Evolutionary conservation across 768 basidiomycete species (phyloP).

Genomic region (Mycena vitilis): DNA sequence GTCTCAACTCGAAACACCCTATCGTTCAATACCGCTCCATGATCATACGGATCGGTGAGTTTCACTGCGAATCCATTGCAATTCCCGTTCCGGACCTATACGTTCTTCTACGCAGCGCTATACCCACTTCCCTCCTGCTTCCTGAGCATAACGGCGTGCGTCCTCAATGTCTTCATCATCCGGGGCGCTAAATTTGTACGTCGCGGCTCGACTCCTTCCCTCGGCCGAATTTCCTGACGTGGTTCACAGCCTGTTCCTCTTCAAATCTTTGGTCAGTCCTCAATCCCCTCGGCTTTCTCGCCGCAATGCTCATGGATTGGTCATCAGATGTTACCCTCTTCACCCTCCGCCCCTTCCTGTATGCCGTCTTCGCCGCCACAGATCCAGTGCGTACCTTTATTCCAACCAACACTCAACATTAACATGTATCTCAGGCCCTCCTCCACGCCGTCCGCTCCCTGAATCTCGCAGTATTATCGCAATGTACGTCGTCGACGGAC

Average conservation of each 20-base stretch:
- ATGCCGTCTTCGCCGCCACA: background rate
- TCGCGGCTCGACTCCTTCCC: background rate
- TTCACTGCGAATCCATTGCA: background rate
- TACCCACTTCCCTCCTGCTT: conserved; percentile 1
- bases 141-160: background rate
- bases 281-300: background rate
- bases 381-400: background rate
- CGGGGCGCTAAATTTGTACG: background rate
- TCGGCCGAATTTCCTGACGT: background rate
- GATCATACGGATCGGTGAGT: background rate
- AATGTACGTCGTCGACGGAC: too few species aligned
- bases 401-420: background rate
- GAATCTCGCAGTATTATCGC: background rate
- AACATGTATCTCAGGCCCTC: background rate
- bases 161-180: background rate
- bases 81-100: background rate
- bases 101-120: background rate
- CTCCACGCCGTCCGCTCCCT: background rate
- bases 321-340: background rate
- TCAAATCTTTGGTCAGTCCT: background rate
- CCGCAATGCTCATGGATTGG: background rate
- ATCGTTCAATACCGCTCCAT: background rate
- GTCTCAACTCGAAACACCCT: background rate
- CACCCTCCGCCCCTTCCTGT: background rate
- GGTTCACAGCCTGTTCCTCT: background rate